Conservation (phyloP, 192 early-diverging fungal genomes). For the Dissophora ornata region DNA sequence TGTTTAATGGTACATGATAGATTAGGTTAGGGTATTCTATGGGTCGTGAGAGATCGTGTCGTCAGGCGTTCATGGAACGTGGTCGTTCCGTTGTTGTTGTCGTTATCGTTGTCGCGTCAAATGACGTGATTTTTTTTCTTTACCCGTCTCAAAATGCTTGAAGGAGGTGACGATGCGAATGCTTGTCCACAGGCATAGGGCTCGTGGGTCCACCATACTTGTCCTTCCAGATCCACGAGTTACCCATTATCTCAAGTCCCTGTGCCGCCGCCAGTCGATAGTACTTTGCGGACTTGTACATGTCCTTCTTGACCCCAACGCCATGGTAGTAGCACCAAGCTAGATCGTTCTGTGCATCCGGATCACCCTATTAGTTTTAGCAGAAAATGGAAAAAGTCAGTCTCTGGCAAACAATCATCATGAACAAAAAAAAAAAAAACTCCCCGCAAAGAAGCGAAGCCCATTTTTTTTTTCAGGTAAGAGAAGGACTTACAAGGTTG, state of each 20-base stretch:
- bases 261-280: constrained; percentile 77
- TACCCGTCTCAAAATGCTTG: constrained; percentile 11
- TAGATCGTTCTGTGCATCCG: constrained; percentile 82
- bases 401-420: neutral
- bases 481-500: constrained; percentile 57
- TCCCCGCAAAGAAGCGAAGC: too few species aligned
- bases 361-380: constrained; percentile 68
- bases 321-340: constrained; percentile 80
- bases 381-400: too few species aligned
- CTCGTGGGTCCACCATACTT: constrained; percentile 69
- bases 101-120: too few species aligned
- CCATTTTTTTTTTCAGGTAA: too few species aligned
- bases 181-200: constrained; percentile 18
- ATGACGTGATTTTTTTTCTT: too few species aligned
- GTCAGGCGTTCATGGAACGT: too few species aligned
- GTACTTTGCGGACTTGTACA: constrained; percentile 77
- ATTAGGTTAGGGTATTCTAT: too few species aligned
- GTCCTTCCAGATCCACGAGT: constrained; percentile 85
- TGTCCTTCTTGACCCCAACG: constrained; percentile 81
- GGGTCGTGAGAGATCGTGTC: too few species aligned
- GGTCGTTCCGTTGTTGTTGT: too few species aligned
- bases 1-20: too few species aligned
- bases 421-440: too few species aligned
- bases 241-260: constrained; percentile 76
- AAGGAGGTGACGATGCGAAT: constrained; percentile 6